phyloP scores from a whole-genome alignment of 2,329 filamentous ascomycete species.

The Hypoxylon rubiginosum region DNA sequence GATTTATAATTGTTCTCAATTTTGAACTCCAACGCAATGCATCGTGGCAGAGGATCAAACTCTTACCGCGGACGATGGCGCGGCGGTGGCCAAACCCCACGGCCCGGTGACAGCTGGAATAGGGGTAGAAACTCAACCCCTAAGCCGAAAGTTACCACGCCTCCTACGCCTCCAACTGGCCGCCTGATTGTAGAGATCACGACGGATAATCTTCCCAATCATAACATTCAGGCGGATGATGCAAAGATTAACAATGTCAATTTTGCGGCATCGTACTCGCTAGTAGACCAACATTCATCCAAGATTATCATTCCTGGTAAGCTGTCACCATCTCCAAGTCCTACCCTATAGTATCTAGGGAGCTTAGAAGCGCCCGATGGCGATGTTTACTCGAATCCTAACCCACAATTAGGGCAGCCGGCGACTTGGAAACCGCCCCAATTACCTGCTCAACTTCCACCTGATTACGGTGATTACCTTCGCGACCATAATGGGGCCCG shows the following conservation, averaged over 20 bases:
- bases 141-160: neutral
- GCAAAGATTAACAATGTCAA: conserved; percentile 42
- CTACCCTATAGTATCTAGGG: neutral
- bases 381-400: conserved; percentile 13
- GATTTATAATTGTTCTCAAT: neutral
- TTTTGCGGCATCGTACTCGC: conserved; percentile 46
- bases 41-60: conserved; percentile 25
- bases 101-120: neutral
- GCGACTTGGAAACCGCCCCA: conserved; percentile 43
- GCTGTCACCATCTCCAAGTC: conserved; percentile 5
- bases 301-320: conserved; percentile 46
- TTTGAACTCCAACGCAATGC: conserved; percentile 17
- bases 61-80: conserved; percentile 15
- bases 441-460: conserved; percentile 38
- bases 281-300: conserved; percentile 34
- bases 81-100: conserved; percentile 3
- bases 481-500: conserved; percentile 46
- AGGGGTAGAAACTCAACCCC: neutral
- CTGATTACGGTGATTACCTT: conserved; percentile 41
- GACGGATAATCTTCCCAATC: conserved; percentile 14
- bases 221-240: conserved; percentile 12
- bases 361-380: neutral
- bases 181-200: conserved; percentile 39
- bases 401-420: conserved; percentile 41
- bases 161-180: conserved; percentile 33